These are phyloP conservation scores for Arthrinium phaeospermum DNA, from an alignment of 2,329 filamentous ascomycete species.

Conservation along the genomic window DNA sequence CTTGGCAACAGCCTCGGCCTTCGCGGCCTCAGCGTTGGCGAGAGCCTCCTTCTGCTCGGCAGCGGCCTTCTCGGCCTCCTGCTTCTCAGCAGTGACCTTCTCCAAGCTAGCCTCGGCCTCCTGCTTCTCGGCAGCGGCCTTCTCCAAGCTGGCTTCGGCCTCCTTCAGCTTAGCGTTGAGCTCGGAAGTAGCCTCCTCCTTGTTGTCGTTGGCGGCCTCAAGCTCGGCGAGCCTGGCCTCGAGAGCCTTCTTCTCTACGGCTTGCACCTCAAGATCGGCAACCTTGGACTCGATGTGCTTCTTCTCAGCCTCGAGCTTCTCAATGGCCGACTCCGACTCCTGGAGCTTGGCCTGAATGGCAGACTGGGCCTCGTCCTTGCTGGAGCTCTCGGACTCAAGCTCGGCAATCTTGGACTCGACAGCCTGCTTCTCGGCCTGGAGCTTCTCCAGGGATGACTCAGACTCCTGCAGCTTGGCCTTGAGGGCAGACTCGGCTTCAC, in stretches of 20 bases:
- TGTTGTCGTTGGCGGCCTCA: conserved; percentile 31
- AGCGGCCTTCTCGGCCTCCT: conserved; percentile 27
- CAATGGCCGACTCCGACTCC: conserved; percentile 22
- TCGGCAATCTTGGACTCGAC: conserved; percentile 34
- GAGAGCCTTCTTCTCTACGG: conserved; percentile 26
- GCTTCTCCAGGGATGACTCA: conserved; percentile 28
- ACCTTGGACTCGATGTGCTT: conserved; percentile 30
- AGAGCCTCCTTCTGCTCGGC: conserved; percentile 24
- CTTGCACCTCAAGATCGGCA: conserved; percentile 29
- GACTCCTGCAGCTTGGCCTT: conserved; percentile 27
- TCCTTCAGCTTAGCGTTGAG: conserved; percentile 27
- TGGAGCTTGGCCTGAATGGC: conserved; percentile 29
- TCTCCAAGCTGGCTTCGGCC: conserved; percentile 22
- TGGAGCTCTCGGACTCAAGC: conserved; percentile 31
- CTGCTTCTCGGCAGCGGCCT: neutral
- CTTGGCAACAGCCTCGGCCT: conserved; percentile 21
- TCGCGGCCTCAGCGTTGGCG: conserved; percentile 23
- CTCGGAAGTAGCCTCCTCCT: conserved; percentile 30
- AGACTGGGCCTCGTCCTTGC: conserved; percentile 30
- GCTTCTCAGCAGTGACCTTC: conserved; percentile 27
- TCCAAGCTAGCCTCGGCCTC: conserved; percentile 20
- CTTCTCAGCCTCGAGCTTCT: conserved; percentile 38
- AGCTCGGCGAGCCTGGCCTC: conserved; percentile 34
- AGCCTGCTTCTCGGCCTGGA: conserved; percentile 35
- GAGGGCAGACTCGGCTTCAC: conserved; percentile 31